phyloP scores from a whole-genome alignment of 805 yeast species.

The Metschnikowia cubensis region DNA sequence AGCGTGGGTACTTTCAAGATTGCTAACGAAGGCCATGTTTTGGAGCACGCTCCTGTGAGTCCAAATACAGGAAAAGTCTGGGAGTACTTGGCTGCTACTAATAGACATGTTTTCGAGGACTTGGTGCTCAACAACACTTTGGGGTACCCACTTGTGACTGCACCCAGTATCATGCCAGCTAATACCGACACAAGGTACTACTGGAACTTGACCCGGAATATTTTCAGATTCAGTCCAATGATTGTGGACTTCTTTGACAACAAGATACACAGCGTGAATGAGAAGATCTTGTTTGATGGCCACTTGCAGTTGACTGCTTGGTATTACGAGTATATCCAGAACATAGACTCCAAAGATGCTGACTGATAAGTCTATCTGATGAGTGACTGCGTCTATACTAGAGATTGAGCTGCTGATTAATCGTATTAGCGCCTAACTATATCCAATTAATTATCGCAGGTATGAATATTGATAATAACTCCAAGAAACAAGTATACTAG shows the following conservation, averaged over 20 bases:
- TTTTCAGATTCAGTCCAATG: constrained; percentile 58
- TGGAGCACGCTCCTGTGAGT: constrained; percentile 15
- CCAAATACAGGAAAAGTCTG: constrained; percentile 31
- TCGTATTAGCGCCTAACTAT: no score
- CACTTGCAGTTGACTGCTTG: constrained; percentile 60
- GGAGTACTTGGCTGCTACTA: constrained; percentile 41
- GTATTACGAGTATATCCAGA: constrained; percentile 32
- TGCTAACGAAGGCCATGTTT: constrained; percentile 2
- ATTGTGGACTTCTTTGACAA: constrained; percentile 14
- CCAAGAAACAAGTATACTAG: no score
- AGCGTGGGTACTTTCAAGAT: constrained; percentile 8
- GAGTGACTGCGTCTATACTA: no score
- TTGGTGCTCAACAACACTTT: constrained; percentile 31
- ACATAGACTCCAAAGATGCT: constrained; percentile 9
- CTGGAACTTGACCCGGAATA: constrained; percentile 58
- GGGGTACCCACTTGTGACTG: constrained; percentile 34
- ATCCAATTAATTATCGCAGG: no score
- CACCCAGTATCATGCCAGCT: constrained; percentile 62
- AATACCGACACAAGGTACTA: constrained; percentile 69
- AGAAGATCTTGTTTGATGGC: constrained; percentile 48
- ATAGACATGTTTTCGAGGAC: constrained; percentile 45
- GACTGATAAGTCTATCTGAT: background rate
- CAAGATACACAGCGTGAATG: constrained; percentile 52
- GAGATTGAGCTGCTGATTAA: no score
- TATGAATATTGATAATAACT: no score